phyloP scores from a whole-genome alignment of 208 protist genomes.

The Leishmania aethiopica region DNA sequence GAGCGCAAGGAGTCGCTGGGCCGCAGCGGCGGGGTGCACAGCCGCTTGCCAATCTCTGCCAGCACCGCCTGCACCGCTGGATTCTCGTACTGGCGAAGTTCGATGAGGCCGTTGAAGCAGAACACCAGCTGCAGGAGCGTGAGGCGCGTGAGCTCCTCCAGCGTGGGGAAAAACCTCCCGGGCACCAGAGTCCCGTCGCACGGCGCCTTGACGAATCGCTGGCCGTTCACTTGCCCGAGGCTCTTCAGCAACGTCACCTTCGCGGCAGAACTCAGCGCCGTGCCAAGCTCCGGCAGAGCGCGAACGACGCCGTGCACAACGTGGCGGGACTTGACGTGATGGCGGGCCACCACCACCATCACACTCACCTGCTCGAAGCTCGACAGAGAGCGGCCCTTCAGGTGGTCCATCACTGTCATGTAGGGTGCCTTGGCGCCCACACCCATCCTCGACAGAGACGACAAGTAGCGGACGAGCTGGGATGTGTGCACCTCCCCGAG shows the following conservation, averaged over 20 bases:
- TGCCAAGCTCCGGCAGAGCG: conserved; percentile 29
- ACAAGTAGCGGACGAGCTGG: conserved; percentile 61
- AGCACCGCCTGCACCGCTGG: conserved; percentile 35
- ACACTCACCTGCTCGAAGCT: conserved; percentile 49
- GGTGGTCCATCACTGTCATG: conserved; percentile 34
- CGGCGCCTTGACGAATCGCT: conserved; percentile 49
- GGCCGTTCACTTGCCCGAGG: conserved; percentile 46
- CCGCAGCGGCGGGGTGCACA: neutral
- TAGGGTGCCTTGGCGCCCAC: conserved; percentile 44
- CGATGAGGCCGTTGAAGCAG: conserved; percentile 52
- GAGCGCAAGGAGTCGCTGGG: neutral
- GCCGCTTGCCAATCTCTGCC: conserved; percentile 12
- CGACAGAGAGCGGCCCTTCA: conserved; percentile 43
- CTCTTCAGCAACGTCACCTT: conserved; percentile 58
- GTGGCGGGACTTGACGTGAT: conserved; percentile 43
- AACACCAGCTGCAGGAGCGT: conserved; percentile 48
- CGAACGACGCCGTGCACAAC: conserved; percentile 38
- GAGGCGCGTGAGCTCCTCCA: conserved; percentile 40
- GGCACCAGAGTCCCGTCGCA: conserved; percentile 20
- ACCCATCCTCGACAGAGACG: conserved; percentile 52
- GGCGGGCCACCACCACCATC: conserved; percentile 55
- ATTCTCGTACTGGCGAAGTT: conserved; percentile 61
- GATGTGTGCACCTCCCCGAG: conserved; percentile 30
- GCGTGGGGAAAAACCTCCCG: conserved; percentile 35
- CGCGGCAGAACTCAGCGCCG: conserved; percentile 28